Base-by-base conservation (phyloP, 345 rosid genomes). In the Orychophragmus violaceus region DNA sequence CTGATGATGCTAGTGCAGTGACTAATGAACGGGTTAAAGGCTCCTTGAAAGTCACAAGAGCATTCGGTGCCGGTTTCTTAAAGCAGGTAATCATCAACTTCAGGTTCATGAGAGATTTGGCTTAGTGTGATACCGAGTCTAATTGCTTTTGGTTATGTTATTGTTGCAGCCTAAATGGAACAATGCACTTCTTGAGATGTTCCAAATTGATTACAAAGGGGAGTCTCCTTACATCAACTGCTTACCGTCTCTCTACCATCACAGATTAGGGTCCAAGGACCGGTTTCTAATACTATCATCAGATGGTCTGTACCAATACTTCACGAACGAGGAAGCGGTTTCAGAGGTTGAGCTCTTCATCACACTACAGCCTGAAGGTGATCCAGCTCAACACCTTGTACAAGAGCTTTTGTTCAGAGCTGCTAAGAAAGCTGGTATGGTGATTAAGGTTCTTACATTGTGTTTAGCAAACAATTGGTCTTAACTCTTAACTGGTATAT, bases 21-120 rank as follows among this genome's bases (percentile, higher is more conserved):
- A 48, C 79, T 71, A 93, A 93, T 18, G 96, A 88, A 22, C 87
- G 98, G 1, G 98, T 93, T 36, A 93, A 90, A 76, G 97, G 98
- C 21, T 87, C 90, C 11, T 77, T 93, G 82, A 93, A 88, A 81
- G 97, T 93, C 61, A 93, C 98, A 51, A 82, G 98, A 51, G 98
- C 98, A 29, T 93, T 90, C 5, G 98, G 98, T 49, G 98, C 95
- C 17, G 96, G 98, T 27, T 93, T 88, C 71, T 87, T 93, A 57
- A 93, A 93, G 66, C 87, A 87, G 94, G 98, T 92, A 57, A 64
- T 35, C 46, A 48, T 42, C 14, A 1, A 16, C 24, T 5, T 52
- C 22, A 44, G 8, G 21, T 45, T 46, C 19, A 35, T 36, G 5
- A 35, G n/a, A 16, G 2, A 27, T 29, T 8, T 1, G 24, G 10